Base-by-base conservation (phyloP, 495 filamentous ascomycete species). In the Aspergillus indologenus region DNA sequence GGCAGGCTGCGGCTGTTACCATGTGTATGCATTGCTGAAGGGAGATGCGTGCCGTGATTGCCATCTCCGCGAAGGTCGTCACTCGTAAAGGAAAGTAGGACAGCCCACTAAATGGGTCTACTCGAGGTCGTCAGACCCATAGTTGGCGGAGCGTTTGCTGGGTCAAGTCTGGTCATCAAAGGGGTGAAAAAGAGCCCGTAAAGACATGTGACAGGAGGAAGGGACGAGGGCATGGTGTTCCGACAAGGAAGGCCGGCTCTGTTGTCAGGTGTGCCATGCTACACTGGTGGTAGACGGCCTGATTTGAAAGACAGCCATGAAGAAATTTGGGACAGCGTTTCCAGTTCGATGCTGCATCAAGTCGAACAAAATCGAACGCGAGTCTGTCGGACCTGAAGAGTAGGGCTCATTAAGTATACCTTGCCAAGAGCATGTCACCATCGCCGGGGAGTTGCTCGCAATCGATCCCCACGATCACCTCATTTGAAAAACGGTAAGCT, bases 391-490 rank as follows among this genome's bases (percentile, higher is more conserved):
- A 2, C 34, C 34, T 15, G 5, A 14, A 40, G 34, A 14, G 7
- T 15, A 9, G 34, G 34, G 49, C 58, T 56, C 61, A 59, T 67
- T 64, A 61, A 64, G 40, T 58, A 61, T 20, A 14, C 40, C 34
- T 18, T 60, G 73, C 73, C 71, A 76, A 76, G 73, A 64, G 59
- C 51, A 43, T 65, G 61, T 64, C 57, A 65, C 50, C 23, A 43
- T 44, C 17, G 20, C 22, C 11, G 20, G 21, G n/a, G 8, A 48
- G 8, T 58, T 44, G 63, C 59, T 73, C 73, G 73, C 73, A 63
- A 76, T 76, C 62, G 66, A 54, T 56, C 58, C 52, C 45, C 59
- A 56, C 61, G 56, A 76, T 74, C 73, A 76, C 73, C 67, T 76
- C 73, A 75, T 70, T 51, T 31, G n/a, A n/a, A 44, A 45, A 45